Base-by-base conservation (phyloP, 2,329 filamentous ascomycete species). In the Hymenoscyphus linearis region DNA sequence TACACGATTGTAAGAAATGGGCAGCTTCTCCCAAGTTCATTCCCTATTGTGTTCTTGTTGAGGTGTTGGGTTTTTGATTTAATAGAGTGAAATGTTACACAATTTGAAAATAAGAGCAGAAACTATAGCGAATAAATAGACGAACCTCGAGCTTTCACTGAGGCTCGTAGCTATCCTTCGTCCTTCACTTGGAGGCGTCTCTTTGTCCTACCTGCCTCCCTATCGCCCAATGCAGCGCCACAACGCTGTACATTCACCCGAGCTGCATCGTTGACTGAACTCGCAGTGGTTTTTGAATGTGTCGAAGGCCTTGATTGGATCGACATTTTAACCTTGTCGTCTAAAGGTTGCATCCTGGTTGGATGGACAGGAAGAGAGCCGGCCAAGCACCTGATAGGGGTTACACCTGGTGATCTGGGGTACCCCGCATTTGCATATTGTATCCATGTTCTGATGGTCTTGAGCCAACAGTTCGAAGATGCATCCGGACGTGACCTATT, bases 381-480 rank as follows among this genome's bases (percentile, higher is more conserved):
- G 18, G 18, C 5, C 44, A 26, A 50, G 44, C 44, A 50, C 18
- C 22, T 50, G 44, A 13, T 18, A 50, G 44, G 40, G 44, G 44
- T 50, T 12, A 25, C 52, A 36, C 52, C 52, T 55, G 26, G 14
- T 27, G 22, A 12, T 35, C 52, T 34, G 52, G 52, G 52, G 52
- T 55, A 55, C 52, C 52, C 52, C 52, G 52, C 52, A 35, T 36
- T 55, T 55, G 44, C 18, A 50, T 18, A 18, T 50, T 22, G 22
- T 13, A 7, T 18, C 44, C 44, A 22, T 50, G 44, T 22, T 50
- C 44, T 50, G 44, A 18, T 50, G 44, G 44, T 50, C 44, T 25
- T 10, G 4, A 25, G 22, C 44, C 44, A 50, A 50, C 44, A 4
- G 44, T 22, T 50, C 10, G 44, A 50, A 4, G 22, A 22, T 25